Evolutionary conservation across 306 rosid genomes (phyloP).

Genomic region (Malus orientalis): DNA sequence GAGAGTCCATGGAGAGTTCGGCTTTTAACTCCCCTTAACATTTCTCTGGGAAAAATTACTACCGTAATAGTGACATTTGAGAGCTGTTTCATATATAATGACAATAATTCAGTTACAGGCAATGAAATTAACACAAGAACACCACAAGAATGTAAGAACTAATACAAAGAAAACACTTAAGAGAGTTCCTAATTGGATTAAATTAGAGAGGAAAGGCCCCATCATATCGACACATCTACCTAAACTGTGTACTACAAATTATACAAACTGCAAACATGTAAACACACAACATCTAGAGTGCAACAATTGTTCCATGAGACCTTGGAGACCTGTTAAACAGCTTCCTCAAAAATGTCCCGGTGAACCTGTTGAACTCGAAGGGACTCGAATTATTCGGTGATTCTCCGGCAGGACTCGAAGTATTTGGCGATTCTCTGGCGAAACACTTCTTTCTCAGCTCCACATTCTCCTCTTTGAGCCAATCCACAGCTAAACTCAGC

Average conservation of each 20-base stretch:
- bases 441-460: slow-evolving; percentile 40
- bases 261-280: slow-evolving; percentile 5
- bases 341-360: slow-evolving; percentile 37
- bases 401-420: slow-evolving; percentile 30
- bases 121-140: not conserved
- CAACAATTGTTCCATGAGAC: slow-evolving; percentile 31
- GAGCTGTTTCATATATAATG: not conserved
- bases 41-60: too few species aligned
- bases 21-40: too few species aligned
- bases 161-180: not conserved
- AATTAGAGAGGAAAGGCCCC: not conserved
- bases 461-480: slow-evolving; percentile 64
- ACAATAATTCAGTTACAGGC: slow-evolving; percentile 6
- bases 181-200: not conserved
- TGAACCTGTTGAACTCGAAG: slow-evolving; percentile 41
- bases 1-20: rapidly evolving
- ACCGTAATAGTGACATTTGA: too few species aligned
- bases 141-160: not conserved
- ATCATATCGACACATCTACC: not conserved
- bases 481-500: slow-evolving; percentile 57
- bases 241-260: slow-evolving; percentile 12
- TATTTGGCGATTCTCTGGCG: slow-evolving; percentile 30
- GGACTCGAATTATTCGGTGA: slow-evolving; percentile 36
- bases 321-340: slow-evolving; percentile 35
- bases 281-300: slow-evolving; percentile 28